These are phyloP conservation scores for Phytophthora megakarya DNA, from an alignment of 352 stramenopile genomes.

Conservation along the genomic window DNA sequence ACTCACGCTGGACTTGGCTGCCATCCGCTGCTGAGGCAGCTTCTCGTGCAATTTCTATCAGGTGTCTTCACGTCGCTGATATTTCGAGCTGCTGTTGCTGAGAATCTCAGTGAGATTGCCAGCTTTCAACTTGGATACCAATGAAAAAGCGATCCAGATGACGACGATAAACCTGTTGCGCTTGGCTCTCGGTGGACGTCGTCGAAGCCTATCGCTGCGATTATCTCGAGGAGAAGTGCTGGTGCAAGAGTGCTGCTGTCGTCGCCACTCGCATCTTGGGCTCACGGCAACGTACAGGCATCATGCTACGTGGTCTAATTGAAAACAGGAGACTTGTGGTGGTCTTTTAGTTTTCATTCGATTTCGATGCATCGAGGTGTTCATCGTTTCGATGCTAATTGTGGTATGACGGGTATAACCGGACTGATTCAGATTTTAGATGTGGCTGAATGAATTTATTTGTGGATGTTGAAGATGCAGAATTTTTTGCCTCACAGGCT, in stretches of 20 bases:
- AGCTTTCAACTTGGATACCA: constrained; percentile 11
- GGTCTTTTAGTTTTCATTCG: constrained; percentile 8
- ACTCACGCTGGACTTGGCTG: constrained; percentile 16
- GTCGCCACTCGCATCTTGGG: constrained; percentile 1
- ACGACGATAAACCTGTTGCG: background rate
- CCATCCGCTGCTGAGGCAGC: constrained; percentile 18
- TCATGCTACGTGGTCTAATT: background rate
- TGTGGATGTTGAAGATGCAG: background rate
- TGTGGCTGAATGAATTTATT: background rate
- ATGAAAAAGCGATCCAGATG: background rate
- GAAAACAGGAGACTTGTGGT: constrained; percentile 13
- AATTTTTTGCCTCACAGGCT: no score
- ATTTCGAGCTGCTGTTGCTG: background rate
- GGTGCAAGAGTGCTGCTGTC: background rate
- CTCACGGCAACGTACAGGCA: background rate
- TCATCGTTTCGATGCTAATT: constrained; percentile 9
- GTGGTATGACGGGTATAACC: background rate
- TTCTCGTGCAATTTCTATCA: constrained; percentile 26
- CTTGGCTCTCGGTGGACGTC: constrained; percentile 7
- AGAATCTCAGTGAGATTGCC: no score
- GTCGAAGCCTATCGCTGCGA: constrained; percentile 15
- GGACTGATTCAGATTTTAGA: background rate
- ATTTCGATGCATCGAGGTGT: constrained; percentile 11
- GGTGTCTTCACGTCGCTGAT: constrained; percentile 1
- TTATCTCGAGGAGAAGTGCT: background rate